A percentile compares a stretch with the other conserved stretches of the same genome.
Conservation (phyloP, 2,329 filamentous ascomycete genomes). For the Pseudogymnoascus sp. region DNA sequence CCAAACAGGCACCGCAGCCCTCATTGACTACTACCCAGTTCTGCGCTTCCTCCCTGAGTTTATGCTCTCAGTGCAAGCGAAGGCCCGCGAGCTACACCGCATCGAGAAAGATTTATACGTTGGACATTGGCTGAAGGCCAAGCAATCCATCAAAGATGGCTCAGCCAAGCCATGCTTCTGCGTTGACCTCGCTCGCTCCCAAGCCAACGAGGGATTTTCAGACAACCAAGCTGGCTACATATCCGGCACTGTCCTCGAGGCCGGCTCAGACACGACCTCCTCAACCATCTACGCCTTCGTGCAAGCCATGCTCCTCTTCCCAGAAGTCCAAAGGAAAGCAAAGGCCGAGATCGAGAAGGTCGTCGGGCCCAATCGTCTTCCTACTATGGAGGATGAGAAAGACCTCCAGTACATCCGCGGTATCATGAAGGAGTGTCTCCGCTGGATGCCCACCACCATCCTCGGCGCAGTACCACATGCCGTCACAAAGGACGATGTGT, state of each 20-base stretch:
- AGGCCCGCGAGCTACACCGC: constrained; percentile 35
- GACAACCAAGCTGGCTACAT: constrained; percentile 10
- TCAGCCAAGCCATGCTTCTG: constrained; percentile 7
- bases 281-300: constrained; percentile 29
- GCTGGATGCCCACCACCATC: constrained; percentile 37
- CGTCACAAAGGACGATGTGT: constrained; percentile 34
- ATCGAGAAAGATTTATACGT: constrained; percentile 35
- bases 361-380: constrained; percentile 34
- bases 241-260: constrained; percentile 22
- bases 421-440: constrained; percentile 37
- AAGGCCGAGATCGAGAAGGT: constrained; percentile 36
- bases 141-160: constrained; percentile 22
- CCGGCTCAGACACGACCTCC: constrained; percentile 30
- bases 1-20: constrained; percentile 38
- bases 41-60: constrained; percentile 34
- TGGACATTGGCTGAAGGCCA: constrained; percentile 34
- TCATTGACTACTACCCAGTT: constrained; percentile 36
- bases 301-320: constrained; percentile 33
- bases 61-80: constrained; percentile 31
- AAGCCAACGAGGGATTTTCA: background rate
- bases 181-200: background rate
- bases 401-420: constrained; percentile 38
- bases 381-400: constrained; percentile 28
- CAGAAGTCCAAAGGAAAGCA: constrained; percentile 29
- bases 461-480: constrained; percentile 34